Conservation (phyloP, 352 stramenopile species). For the Pythium guiyangense region DNA sequence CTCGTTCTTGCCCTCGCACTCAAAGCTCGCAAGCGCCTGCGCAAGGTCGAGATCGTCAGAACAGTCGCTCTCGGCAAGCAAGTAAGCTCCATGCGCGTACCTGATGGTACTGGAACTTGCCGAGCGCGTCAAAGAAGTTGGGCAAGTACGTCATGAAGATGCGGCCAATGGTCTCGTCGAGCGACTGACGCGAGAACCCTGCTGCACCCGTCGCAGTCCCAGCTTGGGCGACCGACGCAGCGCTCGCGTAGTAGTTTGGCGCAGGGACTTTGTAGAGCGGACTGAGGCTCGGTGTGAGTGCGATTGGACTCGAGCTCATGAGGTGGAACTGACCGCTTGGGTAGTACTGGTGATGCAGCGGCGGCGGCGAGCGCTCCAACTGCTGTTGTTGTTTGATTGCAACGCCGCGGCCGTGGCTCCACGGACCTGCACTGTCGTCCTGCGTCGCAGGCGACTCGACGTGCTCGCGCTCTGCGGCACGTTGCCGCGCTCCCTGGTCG, state of each 20-base stretch:
- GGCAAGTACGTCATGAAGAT: slow-evolving; percentile 51
- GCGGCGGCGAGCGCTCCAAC: neutral
- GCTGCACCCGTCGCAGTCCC: slow-evolving; percentile 5
- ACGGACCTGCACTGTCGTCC: slow-evolving; percentile 1
- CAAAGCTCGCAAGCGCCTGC: slow-evolving; percentile 35
- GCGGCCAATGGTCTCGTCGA: slow-evolving; percentile 43
- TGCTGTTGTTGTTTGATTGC: slow-evolving; percentile 1
- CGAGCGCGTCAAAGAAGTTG: slow-evolving; percentile 54
- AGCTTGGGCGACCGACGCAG: slow-evolving; percentile 16
- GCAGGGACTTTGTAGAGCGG: slow-evolving; percentile 35
- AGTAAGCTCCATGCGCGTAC: slow-evolving; percentile 8
- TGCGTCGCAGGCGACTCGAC: neutral
- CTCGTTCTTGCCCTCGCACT: slow-evolving; percentile 31
- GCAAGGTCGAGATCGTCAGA: neutral
- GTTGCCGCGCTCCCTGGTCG: slow-evolving; percentile 8
- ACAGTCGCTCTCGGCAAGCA: neutral
- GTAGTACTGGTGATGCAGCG: slow-evolving; percentile 15
- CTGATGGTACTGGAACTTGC: slow-evolving; percentile 62
- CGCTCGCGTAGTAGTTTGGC: slow-evolving; percentile 12
- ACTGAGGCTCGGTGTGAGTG: slow-evolving; percentile 37
- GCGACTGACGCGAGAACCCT: slow-evolving; percentile 4
- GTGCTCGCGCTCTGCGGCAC: neutral
- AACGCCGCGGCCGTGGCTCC: slow-evolving; percentile 12
- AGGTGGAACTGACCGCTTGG: slow-evolving; percentile 34
- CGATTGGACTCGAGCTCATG: slow-evolving; percentile 29